phyloP scores from a whole-genome alignment of 2,329 filamentous ascomycete species.

The Fusarium foetens region DNA sequence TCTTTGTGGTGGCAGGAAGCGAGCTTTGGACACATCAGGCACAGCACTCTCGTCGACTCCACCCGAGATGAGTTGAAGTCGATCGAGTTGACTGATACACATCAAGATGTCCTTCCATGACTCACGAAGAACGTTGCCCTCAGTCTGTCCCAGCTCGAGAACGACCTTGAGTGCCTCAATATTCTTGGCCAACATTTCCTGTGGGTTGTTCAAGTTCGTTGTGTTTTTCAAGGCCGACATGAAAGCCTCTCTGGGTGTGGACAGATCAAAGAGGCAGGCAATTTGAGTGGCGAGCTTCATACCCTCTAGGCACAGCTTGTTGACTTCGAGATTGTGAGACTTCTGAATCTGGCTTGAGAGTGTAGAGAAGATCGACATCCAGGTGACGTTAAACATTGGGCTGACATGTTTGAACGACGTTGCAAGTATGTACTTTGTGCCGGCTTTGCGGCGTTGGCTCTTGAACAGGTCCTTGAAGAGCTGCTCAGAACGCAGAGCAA shows the following conservation, averaged over 20 bases:
- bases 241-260: slow-evolving; percentile 94
- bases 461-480: slow-evolving; percentile 93
- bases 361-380: slow-evolving; percentile 99
- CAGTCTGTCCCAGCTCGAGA: slow-evolving; percentile 89
- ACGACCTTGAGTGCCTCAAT: slow-evolving; percentile 93
- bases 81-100: slow-evolving; percentile 94
- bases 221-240: slow-evolving; percentile 92
- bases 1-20: slow-evolving; percentile 71
- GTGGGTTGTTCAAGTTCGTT: slow-evolving; percentile 94
- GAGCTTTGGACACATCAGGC: slow-evolving; percentile 88
- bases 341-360: slow-evolving; percentile 94
- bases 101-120: slow-evolving; percentile 97
- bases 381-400: slow-evolving; percentile 98
- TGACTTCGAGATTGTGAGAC: slow-evolving; percentile 89
- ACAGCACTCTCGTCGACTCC: slow-evolving; percentile 93
- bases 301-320: slow-evolving; percentile 92
- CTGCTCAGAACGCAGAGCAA: slow-evolving; percentile 77
- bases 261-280: slow-evolving; percentile 90
- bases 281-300: slow-evolving; percentile 95
- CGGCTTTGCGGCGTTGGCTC: slow-evolving; percentile 81
- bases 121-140: slow-evolving; percentile 87
- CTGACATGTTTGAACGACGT: slow-evolving; percentile 95
- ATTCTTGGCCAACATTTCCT: slow-evolving; percentile 95
- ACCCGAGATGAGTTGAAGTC: slow-evolving; percentile 92
- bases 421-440: slow-evolving; percentile 86